phyloP scores from a whole-genome alignment of 148 eudicot genomes.

The Polygonum aviculare region DNA sequence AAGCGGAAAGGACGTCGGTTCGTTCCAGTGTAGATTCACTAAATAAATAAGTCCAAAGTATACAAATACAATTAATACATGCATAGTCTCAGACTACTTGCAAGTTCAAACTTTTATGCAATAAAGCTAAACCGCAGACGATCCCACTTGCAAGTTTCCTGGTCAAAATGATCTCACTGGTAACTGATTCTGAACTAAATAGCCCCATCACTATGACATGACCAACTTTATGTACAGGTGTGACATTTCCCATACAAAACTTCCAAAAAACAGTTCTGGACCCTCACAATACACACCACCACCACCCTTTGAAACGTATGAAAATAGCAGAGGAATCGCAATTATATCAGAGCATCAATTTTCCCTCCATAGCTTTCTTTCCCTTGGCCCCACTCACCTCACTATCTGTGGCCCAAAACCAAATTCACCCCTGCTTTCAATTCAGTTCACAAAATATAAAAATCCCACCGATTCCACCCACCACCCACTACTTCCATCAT shows the following conservation, averaged over 20 bases:
- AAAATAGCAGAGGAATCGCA: background rate
- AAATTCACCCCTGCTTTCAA: background rate
- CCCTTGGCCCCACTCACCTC: background rate
- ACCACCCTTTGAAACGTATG: background rate
- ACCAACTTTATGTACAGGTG: too few species aligned
- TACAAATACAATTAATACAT: too few species aligned
- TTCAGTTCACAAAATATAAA: background rate
- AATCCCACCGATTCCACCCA: background rate
- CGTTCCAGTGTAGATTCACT: too few species aligned
- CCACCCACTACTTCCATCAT: background rate
- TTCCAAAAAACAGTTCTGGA: background rate
- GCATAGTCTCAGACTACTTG: too few species aligned
- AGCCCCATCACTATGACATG: background rate
- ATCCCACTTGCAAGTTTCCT: background rate
- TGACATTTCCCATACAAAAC: background rate
- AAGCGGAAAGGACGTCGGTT: too few species aligned
- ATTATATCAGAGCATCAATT: background rate
- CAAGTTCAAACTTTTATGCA: too few species aligned
- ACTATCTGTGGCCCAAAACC: constrained; percentile 1
- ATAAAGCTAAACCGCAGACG: background rate
- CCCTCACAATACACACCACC: too few species aligned
- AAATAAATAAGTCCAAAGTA: too few species aligned
- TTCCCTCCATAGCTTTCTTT: constrained; percentile 1
- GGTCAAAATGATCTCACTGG: background rate
- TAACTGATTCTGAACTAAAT: background rate